Evolutionary conservation across 768 basidiomycete species (phyloP).

Genomic region (Rhizopogon vesiculosus): DNA sequence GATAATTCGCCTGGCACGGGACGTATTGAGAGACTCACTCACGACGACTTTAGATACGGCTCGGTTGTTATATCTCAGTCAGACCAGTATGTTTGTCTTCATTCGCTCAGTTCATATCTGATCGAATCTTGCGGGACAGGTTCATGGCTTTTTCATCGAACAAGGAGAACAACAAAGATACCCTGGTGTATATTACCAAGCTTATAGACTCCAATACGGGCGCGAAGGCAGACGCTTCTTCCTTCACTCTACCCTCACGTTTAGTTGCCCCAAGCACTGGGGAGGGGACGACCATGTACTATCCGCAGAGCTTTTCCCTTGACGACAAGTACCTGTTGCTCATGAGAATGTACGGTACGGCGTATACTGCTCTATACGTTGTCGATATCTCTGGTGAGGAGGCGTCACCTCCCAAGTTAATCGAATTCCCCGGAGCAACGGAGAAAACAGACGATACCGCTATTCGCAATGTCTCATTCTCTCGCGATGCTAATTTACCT

Average conservation of each 20-base stretch:
- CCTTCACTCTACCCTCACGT: conserved; percentile 28
- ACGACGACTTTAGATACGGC: conserved; percentile 31
- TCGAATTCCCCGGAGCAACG: conserved; percentile 31
- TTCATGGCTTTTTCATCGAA: conserved; percentile 37
- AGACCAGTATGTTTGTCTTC: conserved; percentile 24
- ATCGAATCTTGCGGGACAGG: conserved; percentile 15
- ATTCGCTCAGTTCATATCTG: not conserved
- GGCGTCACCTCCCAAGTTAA: conserved; percentile 19
- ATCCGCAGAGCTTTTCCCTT: conserved; percentile 30
- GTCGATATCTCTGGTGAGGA: conserved; percentile 28
- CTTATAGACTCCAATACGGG: conserved; percentile 28
- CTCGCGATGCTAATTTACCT: conserved; percentile 23
- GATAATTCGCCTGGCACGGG: conserved; percentile 35
- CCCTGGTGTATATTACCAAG: conserved; percentile 30
- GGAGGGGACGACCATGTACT: conserved; percentile 28
- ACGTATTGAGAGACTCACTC: conserved; percentile 38
- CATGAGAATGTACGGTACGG: conserved; percentile 22
- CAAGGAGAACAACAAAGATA: conserved; percentile 35
- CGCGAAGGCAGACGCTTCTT: conserved; percentile 20
- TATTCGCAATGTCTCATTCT: conserved; percentile 19
- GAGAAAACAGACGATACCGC: conserved; percentile 25
- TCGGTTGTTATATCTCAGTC: conserved; percentile 27
- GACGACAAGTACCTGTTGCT: conserved; percentile 35
- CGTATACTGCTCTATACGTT: conserved; percentile 25
- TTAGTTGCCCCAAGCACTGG: conserved; percentile 28